A percentile compares a stretch with the other conserved stretches of the same genome.
Conservation (phyloP, 2,329 filamentous ascomycete genomes). For the Fusarium sp. region DNA sequence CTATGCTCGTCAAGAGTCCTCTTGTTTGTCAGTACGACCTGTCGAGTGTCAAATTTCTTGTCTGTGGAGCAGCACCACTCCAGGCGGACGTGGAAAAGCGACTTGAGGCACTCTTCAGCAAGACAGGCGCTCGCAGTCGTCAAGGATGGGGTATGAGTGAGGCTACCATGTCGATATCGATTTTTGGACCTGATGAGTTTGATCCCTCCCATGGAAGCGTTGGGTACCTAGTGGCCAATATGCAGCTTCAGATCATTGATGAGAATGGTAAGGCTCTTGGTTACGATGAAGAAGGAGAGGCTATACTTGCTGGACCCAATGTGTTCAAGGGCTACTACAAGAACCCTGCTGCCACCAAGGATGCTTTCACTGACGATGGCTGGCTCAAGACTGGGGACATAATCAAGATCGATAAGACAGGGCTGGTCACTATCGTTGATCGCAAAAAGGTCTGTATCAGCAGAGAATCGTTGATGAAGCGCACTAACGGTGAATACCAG, state of each 20-base stretch:
- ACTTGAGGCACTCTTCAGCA: not conserved
- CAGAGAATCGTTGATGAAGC: fast-evolving
- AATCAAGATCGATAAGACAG: not conserved
- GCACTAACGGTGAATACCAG: not conserved
- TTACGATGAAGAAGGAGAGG: not conserved
- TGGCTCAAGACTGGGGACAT: constrained; percentile 9
- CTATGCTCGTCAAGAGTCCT: not conserved
- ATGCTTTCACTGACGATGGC: not conserved
- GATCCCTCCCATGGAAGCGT: not conserved
- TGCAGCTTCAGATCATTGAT: not conserved
- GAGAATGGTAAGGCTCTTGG: not conserved
- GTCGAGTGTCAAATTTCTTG: not conserved
- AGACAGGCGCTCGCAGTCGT: not conserved
- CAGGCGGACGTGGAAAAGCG: not conserved
- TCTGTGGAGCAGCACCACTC: constrained; percentile 8
- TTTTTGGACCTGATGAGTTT: constrained; percentile 8
- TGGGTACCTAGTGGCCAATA: not conserved
- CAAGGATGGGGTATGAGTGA: constrained; percentile 17
- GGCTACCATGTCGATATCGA: not conserved
- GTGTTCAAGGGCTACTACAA: constrained; percentile 3
- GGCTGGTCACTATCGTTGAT: not conserved
- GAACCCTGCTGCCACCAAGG: not conserved
- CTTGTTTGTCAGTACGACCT: not conserved
- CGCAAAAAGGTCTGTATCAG: not conserved
- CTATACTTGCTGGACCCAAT: not conserved